Base-by-base conservation (phyloP, 768 basidiomycete species). In the Lactifluus hygrophoroides region DNA sequence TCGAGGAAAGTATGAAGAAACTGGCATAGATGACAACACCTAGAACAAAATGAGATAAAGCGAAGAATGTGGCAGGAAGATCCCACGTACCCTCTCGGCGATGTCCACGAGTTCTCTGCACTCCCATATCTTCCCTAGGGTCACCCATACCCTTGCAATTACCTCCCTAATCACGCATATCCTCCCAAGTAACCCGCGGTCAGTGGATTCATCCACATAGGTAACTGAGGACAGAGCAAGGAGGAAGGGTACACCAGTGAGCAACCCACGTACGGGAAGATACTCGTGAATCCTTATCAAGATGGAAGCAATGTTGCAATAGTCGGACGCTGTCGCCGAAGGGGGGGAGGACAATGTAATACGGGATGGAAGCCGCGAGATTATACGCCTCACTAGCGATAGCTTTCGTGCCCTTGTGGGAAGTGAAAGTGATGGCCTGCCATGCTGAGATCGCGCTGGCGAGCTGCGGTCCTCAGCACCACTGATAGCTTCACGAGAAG, bases 221-320 rank as follows among this genome's bases (percentile, higher is more conserved):
- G 80, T 72, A 10, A 80, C 80, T 7, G 66, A 69, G 55, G 89
- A 81, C 50, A 95, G 69, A 1, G 88, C 84, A n/a, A 90, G 68
- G 27, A 96, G 70, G 90, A 96, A 93, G 5, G 94, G 93, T 34
- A 90, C 72, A 21, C 91, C 89, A 2, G 84, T 82, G 17, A 93
- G 71, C 40, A 95, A 65, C 2, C 84, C 87, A 42, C 86, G 81
- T 27, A 86, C 72, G 1, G 94, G 92, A n/a, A 90, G 69, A 50
- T 85, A 77, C 61, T 85, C 76, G 50, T 91, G 85, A 27, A 90
- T 75, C 3, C 80, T 78, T 5, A 74, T 77, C 37, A 95, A 76
- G 30, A 93, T 77, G 44, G 80, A 77, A 42, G 87, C 73, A 32
- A 92, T 79, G 66, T 84, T 81, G 9, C 81, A 76, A 67, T 90